Conservation (phyloP, 106 monocot genomes). For the Dendrobium catenatum region DNA sequence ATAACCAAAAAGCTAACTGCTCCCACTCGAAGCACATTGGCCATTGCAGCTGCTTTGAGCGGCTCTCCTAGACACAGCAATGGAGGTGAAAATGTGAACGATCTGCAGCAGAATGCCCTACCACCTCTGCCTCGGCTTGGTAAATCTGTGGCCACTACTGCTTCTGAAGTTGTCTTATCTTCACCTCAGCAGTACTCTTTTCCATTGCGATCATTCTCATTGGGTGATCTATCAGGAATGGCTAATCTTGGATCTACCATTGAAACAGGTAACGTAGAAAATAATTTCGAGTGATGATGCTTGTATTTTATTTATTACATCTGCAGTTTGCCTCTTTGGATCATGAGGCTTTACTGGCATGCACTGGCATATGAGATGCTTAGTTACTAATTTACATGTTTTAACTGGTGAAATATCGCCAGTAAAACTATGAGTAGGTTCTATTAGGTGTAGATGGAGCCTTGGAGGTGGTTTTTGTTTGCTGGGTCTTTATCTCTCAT, state of each 20-base stretch:
- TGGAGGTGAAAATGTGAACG: background rate
- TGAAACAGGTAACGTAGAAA: background rate
- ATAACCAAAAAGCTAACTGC: conserved; percentile 22
- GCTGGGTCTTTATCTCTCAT: too few relatives aligned
- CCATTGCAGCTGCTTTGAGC: conserved; percentile 12
- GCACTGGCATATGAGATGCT: background rate
- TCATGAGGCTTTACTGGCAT: background rate
- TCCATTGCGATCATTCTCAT: conserved; percentile 33
- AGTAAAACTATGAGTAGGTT: background rate
- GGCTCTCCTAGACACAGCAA: background rate
- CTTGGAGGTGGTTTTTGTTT: too few relatives aligned
- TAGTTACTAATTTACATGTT: background rate
- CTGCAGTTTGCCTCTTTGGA: background rate
- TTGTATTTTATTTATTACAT: background rate
- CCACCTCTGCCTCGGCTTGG: conserved; percentile 29
- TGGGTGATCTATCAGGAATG: conserved; percentile 31
- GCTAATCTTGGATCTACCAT: background rate
- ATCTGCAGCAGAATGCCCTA: conserved; percentile 16
- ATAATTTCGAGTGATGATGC: background rate
- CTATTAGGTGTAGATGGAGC: background rate
- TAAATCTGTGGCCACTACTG: background rate
- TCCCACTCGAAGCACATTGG: conserved; percentile 9
- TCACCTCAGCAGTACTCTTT: conserved; percentile 17
- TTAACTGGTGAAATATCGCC: background rate
- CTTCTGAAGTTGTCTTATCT: background rate